Conservation (phyloP, 2,329 filamentous ascomycete genomes). For the Ophiosphaerella narmari region DNA sequence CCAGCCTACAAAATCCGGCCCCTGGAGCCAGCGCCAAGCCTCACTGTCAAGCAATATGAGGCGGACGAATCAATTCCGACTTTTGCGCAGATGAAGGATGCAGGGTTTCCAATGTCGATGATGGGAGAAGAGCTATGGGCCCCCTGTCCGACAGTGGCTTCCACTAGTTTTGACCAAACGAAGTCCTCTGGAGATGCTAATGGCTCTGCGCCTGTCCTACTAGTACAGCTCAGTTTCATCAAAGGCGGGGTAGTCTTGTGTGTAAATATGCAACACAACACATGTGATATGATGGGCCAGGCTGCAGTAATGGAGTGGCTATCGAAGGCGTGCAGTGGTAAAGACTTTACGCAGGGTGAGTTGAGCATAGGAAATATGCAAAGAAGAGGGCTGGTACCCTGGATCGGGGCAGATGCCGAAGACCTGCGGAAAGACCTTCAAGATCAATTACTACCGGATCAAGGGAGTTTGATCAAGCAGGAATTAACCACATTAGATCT, state of each 20-base stretch:
- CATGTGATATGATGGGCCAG: constrained; percentile 59
- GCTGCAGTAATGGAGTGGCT: constrained; percentile 54
- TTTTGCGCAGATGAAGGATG: constrained; percentile 45
- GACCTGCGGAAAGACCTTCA: constrained; percentile 44
- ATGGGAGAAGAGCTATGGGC: constrained; percentile 53
- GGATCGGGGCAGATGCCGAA: constrained; percentile 45
- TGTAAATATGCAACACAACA: constrained; percentile 54
- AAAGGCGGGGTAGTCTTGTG: constrained; percentile 57
- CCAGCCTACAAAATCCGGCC: constrained; percentile 50
- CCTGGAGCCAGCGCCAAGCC: constrained; percentile 33
- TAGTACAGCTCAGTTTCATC: constrained; percentile 57
- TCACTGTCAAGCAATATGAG: constrained; percentile 53
- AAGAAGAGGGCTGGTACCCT: constrained; percentile 45
- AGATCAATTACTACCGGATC: constrained; percentile 35
- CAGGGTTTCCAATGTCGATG: constrained; percentile 54
- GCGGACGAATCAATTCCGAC: constrained; percentile 42
- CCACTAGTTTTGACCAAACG: constrained; percentile 11
- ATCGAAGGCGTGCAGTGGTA: constrained; percentile 54
- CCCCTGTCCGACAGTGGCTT: constrained; percentile 47
- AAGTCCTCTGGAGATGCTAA: constrained; percentile 18
- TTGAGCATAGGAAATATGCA: constrained; percentile 49
- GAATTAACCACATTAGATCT: not conserved
- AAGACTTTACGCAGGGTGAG: constrained; percentile 55
- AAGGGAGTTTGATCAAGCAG: not conserved
- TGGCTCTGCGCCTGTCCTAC: constrained; percentile 47